Evolutionary conservation across 352 stramenopile species (phyloP).

Genomic region (Pythium rishiriense): DNA sequence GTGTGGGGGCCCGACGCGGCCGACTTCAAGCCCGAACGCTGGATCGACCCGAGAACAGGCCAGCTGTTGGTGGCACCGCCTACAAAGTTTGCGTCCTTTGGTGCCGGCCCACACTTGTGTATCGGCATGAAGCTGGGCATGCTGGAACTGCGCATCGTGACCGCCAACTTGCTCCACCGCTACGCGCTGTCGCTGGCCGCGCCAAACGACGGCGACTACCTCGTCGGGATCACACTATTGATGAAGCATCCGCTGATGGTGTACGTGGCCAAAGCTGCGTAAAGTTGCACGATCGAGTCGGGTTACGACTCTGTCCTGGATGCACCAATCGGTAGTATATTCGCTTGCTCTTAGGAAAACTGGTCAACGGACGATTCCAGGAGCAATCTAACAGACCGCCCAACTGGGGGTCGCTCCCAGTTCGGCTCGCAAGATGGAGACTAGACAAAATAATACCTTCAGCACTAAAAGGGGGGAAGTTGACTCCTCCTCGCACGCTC

Average conservation of each 20-base stretch:
- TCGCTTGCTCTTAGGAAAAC: too few species aligned
- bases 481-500: too few species aligned
- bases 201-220: slow-evolving; percentile 18
- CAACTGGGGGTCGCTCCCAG: too few species aligned
- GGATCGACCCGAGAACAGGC: slow-evolving; percentile 44
- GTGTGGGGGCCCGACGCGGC: background rate
- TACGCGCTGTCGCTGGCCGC: slow-evolving; percentile 24
- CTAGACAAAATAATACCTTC: too few species aligned
- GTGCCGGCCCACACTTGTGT: slow-evolving; percentile 42
- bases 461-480: too few species aligned
- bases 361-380: too few species aligned
- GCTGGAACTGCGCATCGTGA: slow-evolving; percentile 35
- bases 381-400: too few species aligned
- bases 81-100: slow-evolving; percentile 38
- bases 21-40: slow-evolving; percentile 72
- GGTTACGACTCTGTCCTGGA: too few species aligned
- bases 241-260: slow-evolving; percentile 24
- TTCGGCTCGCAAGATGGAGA: too few species aligned
- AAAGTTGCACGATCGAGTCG: too few species aligned
- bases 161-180: slow-evolving; percentile 19
- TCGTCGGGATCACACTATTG: slow-evolving; percentile 8
- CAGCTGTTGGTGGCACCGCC: background rate
- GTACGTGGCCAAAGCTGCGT: slow-evolving; percentile 10
- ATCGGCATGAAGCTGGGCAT: slow-evolving; percentile 49
- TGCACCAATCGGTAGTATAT: too few species aligned